Conservation (phyloP, 352 stramenopile genomes). For the Pseudoperonospora humuli region DNA sequence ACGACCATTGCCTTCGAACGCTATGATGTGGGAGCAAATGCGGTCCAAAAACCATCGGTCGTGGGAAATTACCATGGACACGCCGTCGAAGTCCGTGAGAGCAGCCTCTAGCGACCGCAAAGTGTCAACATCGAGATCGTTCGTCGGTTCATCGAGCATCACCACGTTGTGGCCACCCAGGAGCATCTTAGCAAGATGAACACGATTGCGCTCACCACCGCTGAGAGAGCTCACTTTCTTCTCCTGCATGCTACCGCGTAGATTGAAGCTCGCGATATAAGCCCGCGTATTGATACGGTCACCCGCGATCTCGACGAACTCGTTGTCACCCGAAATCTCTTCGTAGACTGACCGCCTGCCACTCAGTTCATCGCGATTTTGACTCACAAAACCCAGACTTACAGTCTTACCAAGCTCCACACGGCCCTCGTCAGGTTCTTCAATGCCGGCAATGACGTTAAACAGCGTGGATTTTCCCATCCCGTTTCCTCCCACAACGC, state of each 20-base stretch:
- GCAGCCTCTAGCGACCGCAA: constrained; percentile 83
- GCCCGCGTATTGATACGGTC: constrained; percentile 75
- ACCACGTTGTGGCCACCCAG: constrained; percentile 80
- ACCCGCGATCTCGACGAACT: constrained; percentile 71
- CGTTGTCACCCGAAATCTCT: constrained; percentile 80
- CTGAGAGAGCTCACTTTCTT: constrained; percentile 73
- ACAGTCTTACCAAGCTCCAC: constrained; percentile 76
- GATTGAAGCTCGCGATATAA: constrained; percentile 84
- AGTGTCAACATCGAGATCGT: constrained; percentile 82
- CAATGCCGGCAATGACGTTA: constrained; percentile 90
- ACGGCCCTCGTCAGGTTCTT: constrained; percentile 75
- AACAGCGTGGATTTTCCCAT: constrained; percentile 96
- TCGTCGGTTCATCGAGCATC: constrained; percentile 85
- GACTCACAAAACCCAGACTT: constrained; percentile 68
- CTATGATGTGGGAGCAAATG: constrained; percentile 83
- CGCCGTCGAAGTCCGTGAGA: constrained; percentile 85
- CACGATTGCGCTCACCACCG: constrained; percentile 78
- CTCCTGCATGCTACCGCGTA: constrained; percentile 79
- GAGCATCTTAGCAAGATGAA: constrained; percentile 83
- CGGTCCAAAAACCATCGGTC: constrained; percentile 95
- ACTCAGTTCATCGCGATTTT: constrained; percentile 66
- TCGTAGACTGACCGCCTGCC: constrained; percentile 68
- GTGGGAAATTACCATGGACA: constrained; percentile 93
- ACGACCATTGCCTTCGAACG: constrained; percentile 65
- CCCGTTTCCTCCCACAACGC: constrained; percentile 96